Base-by-base conservation (phyloP, 2,329 filamentous ascomycete species). In the Paramyrothecium sp. region DNA sequence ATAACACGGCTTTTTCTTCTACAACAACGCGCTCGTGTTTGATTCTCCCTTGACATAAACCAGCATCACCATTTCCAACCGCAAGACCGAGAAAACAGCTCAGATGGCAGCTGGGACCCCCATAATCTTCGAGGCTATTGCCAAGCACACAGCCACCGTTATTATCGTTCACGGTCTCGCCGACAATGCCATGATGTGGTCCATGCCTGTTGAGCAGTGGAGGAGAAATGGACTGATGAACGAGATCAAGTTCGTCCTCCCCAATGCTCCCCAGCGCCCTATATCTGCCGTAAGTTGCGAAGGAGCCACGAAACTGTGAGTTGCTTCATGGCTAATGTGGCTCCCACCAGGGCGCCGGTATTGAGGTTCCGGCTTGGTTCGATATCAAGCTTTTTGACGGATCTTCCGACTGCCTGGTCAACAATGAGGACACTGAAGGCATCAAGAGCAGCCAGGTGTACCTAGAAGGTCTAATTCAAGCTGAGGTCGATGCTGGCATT, bases 161-260 rank as follows among this genome's bases (percentile, higher is more conserved):
- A 98, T 99, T 68, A 92, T 97, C 75, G 83, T 91, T 54, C 95
- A 99, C 73, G 95, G 95, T 16, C 81, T 99, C 44, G 95, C 95
- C 61, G 95, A 98, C 71, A 89, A 82, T 30, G 90, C 89, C 48
- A 80, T 85, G 63, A 90, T 90, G 64, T 94, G 91, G 93, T 83
- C 89, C 49, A 87, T 86, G 57, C 84, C 95, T 20, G 92, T 95
- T 33, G 89, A 96, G 78, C 92, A 94, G 74, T 97, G 90, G 89
- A 87, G 92, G 56, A 83, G 88, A 34, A 84, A 90, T 54, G 84
- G 87, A 72, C 88, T 89, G 69, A 91, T 98, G 62, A 86, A 92
- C 57, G 90, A 97, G 75, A 91, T 97, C 71, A 90, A 94, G 70
- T 98, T 98, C 74, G 86, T 99, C 69, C 89, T 99, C 73, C 95